Conservation (phyloP, 257 asterid genomes). For the Scutellaria minor region DNA sequence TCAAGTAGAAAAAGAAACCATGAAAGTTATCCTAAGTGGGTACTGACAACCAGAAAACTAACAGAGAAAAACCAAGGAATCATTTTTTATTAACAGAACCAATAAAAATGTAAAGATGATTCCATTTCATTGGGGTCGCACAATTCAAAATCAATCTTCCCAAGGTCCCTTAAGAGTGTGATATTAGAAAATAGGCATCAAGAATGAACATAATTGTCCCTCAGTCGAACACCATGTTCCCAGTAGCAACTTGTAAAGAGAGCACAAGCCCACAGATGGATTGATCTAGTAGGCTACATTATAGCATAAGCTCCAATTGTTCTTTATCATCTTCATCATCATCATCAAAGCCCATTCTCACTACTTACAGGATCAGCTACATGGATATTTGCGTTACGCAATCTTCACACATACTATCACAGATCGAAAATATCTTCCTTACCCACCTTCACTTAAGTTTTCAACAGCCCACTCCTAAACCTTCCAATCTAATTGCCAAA, state of each 20-base stretch:
- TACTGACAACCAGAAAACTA: not conserved
- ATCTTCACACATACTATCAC: not conserved
- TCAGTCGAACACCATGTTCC: conserved; percentile 3
- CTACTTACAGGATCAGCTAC: not conserved
- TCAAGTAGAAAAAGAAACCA: not conserved
- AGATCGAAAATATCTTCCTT: not conserved
- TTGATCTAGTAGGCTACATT: not conserved
- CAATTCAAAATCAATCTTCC: not conserved
- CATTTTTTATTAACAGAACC: conserved; percentile 2
- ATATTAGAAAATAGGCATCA: not conserved
- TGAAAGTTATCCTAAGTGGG: not conserved
- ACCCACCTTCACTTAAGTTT: not conserved
- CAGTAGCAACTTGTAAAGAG: not conserved
- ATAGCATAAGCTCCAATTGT: not conserved
- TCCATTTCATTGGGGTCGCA: not conserved
- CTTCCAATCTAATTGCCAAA: not conserved
- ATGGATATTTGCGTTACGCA: not conserved
- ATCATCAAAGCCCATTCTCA: not conserved
- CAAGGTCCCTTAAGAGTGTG: not conserved
- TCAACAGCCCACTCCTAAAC: not conserved
- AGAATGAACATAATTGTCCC: not conserved
- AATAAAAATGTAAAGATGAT: not conserved
- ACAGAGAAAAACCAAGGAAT: not conserved
- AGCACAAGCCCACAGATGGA: not conserved
- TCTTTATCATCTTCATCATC: not conserved